Evolutionary conservation across 306 rosid genomes (phyloP).

Genomic region (Trifolium subterraneum): DNA sequence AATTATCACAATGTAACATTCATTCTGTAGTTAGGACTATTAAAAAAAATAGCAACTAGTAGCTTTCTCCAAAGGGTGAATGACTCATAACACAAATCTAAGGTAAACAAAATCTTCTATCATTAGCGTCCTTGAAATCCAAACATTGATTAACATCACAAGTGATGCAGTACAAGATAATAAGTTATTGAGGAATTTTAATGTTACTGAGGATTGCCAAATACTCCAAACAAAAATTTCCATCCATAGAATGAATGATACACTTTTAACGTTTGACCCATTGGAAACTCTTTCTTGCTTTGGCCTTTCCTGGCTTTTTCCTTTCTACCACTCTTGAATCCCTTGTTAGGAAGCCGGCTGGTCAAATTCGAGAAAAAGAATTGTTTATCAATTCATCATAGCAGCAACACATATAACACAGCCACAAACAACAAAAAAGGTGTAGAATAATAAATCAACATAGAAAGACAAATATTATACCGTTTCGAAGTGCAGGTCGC

Average conservation of each 20-base stretch:
- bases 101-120: conserved; percentile 42
- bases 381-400: conserved; percentile 39
- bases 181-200: conserved; percentile 44
- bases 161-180: conserved; percentile 29
- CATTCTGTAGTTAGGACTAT: neutral
- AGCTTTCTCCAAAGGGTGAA: conserved; percentile 38
- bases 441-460: conserved; percentile 16
- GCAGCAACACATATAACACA: neutral
- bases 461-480: conserved; percentile 44
- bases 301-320: conserved; percentile 97
- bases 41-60: neutral
- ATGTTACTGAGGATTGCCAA: too few species aligned
- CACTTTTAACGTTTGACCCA: conserved; percentile 91
- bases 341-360: conserved; percentile 96
- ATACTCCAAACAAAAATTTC: conserved; percentile 39
- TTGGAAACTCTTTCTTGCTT: conserved; percentile 98
- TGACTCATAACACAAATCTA: conserved; percentile 21
- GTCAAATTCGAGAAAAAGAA: conserved; percentile 35
- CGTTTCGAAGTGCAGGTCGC: conserved; percentile 79
- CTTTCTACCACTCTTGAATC: conserved; percentile 92
- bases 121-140: conserved; percentile 9
- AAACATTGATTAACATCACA: conserved; percentile 31
- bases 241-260: conserved; percentile 29
- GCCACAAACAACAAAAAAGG: neutral
- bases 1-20: conserved; percentile 21